A percentile compares a stretch with the other conserved stretches of the same genome.
These are phyloP conservation scores for Hypericum perforatum DNA, from an alignment of 345 rosid species.

Conservation along the genomic window DNA sequence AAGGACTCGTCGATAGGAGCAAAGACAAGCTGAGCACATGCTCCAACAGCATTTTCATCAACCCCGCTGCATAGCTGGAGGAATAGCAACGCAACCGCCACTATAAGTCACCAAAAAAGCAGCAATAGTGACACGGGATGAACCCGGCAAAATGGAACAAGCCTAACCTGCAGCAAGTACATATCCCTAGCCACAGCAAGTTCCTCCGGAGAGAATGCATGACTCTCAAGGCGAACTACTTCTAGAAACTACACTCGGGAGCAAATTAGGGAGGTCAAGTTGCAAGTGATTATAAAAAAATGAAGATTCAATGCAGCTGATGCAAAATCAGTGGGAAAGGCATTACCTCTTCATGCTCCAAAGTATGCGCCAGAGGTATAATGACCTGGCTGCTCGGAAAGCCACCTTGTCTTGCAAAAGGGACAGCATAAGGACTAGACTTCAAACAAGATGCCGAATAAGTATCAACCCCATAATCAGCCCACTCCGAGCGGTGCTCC, in stretches of 20 bases:
- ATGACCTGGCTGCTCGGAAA: constrained; percentile 87
- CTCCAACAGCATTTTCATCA: constrained; percentile 4
- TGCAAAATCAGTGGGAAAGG: constrained; percentile 3
- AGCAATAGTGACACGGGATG: too few relatives aligned
- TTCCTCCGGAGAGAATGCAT: constrained; percentile 82
- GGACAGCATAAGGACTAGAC: constrained; percentile 72
- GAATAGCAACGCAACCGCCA: background rate
- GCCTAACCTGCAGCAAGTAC: constrained; percentile 76
- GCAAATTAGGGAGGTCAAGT: background rate
- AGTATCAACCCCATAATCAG: constrained; percentile 82
- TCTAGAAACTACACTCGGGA: constrained; percentile 52
- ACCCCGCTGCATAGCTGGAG: constrained; percentile 3
- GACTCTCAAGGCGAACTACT: constrained; percentile 87
- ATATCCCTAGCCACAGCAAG: constrained; percentile 78
- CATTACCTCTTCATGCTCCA: constrained; percentile 88
- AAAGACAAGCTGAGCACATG: constrained; percentile 5
- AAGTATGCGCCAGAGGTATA: constrained; percentile 83
- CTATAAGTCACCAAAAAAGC: too few relatives aligned
- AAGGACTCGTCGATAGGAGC: constrained; percentile 4
- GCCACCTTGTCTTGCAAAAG: constrained; percentile 77
- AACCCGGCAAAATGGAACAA: too few relatives aligned
- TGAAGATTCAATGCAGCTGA: background rate
- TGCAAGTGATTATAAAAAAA: too few relatives aligned
- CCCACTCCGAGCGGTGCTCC: constrained; percentile 99
- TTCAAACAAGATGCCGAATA: constrained; percentile 81